Base-by-base conservation (phyloP, 2,329 filamentous ascomycete genomes). In the Exophiala viscosa region DNA sequence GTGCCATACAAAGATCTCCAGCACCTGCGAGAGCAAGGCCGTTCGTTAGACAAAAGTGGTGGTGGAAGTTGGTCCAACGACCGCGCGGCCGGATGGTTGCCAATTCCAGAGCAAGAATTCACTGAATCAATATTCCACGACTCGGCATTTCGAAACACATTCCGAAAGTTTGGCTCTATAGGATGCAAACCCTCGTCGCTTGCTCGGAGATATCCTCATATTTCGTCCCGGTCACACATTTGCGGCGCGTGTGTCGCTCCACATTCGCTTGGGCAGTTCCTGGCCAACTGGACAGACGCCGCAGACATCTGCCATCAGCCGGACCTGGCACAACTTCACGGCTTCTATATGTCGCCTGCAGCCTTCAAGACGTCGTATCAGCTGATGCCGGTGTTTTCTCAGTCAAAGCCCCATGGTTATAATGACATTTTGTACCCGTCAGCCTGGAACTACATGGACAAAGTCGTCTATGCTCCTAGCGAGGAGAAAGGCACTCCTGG, bases 341-440 rank as follows among this genome's bases (percentile, higher is more conserved):
- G 87, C 38, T 83, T 92, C 63, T 83, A 88, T 65, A 75, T 87
- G 36, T 82, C 80, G 0, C 80, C 85, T 0, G 80, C 85, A 6
- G 75, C 79, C 0, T 75, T 82, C 57, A 80, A 81, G 44, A 80
- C 84, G 0, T 79, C 85, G 1, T 78, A 82, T 55, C 76, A 84
- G 15, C 75, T 93, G 3, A 70, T 87, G 2, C 89, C 89, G 0
- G 73, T 93, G 9, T 93, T 93, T 69, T 87, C 87, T 57, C 79
- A 87, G 52, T 85, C 83, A 44, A 90, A 89, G 62, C 82, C 85
- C 1, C 76, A 80, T 40, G 83, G 84, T 3, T 92, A 88, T 70
- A 82, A 79, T 58, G 89, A 95, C 65, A 88, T 95, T 32, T 69
- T 91, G 17, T 86, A 90, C 47, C 88, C 89, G 0, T 74, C 77